A percentile compares a stretch with the other conserved stretches of the same genome.
phyloP scores from a whole-genome alignment of 352 stramenopile species.

The Phytophthora syringae region DNA sequence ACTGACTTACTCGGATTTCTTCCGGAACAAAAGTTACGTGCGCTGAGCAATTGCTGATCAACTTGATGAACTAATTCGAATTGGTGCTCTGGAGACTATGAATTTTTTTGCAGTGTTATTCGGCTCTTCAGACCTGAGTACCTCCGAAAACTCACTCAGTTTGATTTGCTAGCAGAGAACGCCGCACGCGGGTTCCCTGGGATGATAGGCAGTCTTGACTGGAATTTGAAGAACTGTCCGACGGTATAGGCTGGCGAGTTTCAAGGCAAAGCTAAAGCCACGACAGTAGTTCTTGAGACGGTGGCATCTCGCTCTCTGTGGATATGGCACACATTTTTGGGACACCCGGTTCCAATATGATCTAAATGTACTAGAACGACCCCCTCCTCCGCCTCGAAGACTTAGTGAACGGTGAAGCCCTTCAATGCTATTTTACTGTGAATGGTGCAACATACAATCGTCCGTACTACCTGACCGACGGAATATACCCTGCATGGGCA shows the following conservation, averaged over 20 bases:
- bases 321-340: too few species aligned
- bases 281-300: not conserved
- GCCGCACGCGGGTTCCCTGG: not conserved
- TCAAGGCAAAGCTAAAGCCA: not conserved
- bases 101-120: not conserved
- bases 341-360: not conserved
- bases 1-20: conserved; percentile 2
- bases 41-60: not conserved
- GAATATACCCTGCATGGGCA: conserved; percentile 2
- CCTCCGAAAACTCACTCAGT: not conserved
- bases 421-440: not conserved
- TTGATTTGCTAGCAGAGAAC: not conserved
- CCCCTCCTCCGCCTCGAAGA: not conserved
- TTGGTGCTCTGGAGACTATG: not conserved
- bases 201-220: not conserved
- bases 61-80: conserved; percentile 1
- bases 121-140: not conserved
- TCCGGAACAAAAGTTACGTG: conserved; percentile 2
- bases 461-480: conserved; percentile 4
- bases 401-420: not conserved
- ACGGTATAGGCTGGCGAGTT: not conserved
- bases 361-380: not conserved
- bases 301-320: not conserved
- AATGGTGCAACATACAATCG: conserved; percentile 5
- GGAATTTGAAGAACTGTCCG: conserved; percentile 8